phyloP scores from a whole-genome alignment of 2,329 filamentous ascomycete genomes.

The Aspergillus sp. region DNA sequence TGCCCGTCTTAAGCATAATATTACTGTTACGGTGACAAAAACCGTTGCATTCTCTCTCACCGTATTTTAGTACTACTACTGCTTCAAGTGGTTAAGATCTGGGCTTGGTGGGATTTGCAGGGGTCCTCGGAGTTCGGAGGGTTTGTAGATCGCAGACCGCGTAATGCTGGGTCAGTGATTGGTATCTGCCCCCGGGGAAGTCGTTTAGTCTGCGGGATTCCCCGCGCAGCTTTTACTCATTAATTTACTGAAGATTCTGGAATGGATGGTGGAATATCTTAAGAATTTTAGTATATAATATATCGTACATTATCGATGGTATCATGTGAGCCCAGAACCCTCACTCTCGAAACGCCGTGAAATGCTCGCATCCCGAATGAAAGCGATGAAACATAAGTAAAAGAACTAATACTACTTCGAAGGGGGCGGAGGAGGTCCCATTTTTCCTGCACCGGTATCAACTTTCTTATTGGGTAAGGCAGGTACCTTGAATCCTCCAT shows the following conservation, averaged over 20 bases:
- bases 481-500: constrained; percentile 79
- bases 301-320: constrained; percentile 23
- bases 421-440: constrained; percentile 43
- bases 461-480: constrained; percentile 73
- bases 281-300: constrained; percentile 6
- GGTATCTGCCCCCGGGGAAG: background rate
- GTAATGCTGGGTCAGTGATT: background rate
- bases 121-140: background rate
- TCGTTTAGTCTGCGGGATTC: background rate
- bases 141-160: background rate
- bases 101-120: background rate
- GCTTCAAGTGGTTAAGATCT: background rate
- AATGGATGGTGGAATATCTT: background rate
- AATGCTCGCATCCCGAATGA: constrained; percentile 13
- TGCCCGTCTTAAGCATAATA: background rate
- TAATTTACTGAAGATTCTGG: background rate
- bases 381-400: constrained; percentile 15
- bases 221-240: background rate
- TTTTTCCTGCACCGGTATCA: constrained; percentile 63
- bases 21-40: background rate
- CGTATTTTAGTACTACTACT: background rate
- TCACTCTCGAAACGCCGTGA: constrained; percentile 19
- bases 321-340: constrained; percentile 22
- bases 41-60: background rate
- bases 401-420: constrained; percentile 19